A percentile compares a stretch with the other conserved stretches of the same genome.
These are phyloP conservation scores for Pestalotiopsis sp. DNA, from an alignment of 2,329 filamentous ascomycete species.

Conservation along the genomic window DNA sequence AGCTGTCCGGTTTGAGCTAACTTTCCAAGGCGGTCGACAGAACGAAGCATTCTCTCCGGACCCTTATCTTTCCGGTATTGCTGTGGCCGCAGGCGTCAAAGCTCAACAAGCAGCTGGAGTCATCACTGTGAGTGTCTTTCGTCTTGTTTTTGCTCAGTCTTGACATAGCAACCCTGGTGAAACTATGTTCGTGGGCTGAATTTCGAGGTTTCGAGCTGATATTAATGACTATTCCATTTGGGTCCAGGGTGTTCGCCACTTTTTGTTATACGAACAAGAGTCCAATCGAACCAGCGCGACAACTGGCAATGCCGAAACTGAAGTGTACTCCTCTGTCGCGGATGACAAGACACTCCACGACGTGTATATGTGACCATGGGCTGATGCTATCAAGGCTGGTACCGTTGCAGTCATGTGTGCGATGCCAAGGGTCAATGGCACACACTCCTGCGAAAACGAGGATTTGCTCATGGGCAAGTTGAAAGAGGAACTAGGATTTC, in stretches of 20 bases:
- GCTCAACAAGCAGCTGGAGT: no score
- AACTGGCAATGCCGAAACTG: no score
- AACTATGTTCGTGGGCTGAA: not conserved
- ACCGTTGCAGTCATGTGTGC: not conserved
- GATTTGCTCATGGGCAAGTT: not conserved
- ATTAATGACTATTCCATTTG: no score
- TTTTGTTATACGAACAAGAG: not conserved
- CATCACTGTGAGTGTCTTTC: no score
- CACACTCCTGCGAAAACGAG: not conserved
- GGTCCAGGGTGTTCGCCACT: not conserved
- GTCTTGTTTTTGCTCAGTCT: no score
- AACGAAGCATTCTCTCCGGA: not conserved
- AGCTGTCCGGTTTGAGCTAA: no score
- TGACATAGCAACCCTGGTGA: no score
- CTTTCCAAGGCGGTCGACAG: not conserved
- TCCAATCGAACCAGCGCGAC: not conserved
- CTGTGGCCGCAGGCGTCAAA: not conserved
- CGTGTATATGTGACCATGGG: constrained; percentile 1
- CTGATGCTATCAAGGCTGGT: not conserved
- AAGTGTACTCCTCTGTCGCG: not conserved
- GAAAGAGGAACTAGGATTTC: not conserved
- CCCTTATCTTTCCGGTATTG: constrained; percentile 6
- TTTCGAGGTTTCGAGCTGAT: not conserved
- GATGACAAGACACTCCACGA: constrained; percentile 1
- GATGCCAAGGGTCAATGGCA: not conserved